Percentiles rank a stretch among this genome's conserved stretches.
Evolutionary conservation across 345 rosid genomes (phyloP).

Genomic region (Iberis pinnata): DNA sequence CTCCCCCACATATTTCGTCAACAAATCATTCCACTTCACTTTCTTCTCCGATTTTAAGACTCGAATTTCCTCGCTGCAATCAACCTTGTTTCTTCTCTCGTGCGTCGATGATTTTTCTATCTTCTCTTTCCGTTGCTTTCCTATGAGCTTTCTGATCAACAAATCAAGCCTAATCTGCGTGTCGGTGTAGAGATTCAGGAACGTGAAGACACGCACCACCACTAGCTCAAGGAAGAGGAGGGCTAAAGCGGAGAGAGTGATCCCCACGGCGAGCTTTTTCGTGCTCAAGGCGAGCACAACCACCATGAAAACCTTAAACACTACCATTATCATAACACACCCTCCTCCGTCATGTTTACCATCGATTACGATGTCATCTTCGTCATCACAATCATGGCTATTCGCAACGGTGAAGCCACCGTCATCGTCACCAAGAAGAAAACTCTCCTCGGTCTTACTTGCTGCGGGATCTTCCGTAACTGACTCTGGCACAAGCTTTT

Average conservation of each 20-base stretch:
- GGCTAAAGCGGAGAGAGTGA: conserved; percentile 53
- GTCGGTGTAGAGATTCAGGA: conserved; percentile 25
- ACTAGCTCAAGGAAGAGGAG: conserved; percentile 47
- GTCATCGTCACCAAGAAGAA: too few species aligned
- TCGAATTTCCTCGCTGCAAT: background rate
- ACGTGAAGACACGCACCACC: conserved; percentile 30
- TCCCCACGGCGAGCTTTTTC: conserved; percentile 43
- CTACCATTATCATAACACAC: conserved; percentile 26
- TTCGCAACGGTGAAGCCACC: background rate
- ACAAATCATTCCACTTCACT: background rate
- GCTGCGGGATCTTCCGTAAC: background rate
- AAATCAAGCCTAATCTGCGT: conserved; percentile 11
- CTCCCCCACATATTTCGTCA: conserved; percentile 9
- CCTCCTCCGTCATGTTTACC: conserved; percentile 12
- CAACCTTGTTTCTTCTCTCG: conserved; percentile 11
- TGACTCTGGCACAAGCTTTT: conserved; percentile 7
- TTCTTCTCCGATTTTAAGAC: background rate
- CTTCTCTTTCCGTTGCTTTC: background rate
- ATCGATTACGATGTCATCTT: background rate
- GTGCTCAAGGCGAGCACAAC: conserved; percentile 51
- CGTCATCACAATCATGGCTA: background rate
- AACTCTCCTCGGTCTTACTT: conserved; percentile 12
- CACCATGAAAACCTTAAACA: conserved; percentile 40
- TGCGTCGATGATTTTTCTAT: background rate
- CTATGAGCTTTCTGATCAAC: conserved; percentile 17